Percentiles rank a stretch among this genome's conserved stretches.
Evolutionary conservation across 2,329 filamentous ascomycete genomes (phyloP).

Genomic region (Xylariaceae sp.): DNA sequence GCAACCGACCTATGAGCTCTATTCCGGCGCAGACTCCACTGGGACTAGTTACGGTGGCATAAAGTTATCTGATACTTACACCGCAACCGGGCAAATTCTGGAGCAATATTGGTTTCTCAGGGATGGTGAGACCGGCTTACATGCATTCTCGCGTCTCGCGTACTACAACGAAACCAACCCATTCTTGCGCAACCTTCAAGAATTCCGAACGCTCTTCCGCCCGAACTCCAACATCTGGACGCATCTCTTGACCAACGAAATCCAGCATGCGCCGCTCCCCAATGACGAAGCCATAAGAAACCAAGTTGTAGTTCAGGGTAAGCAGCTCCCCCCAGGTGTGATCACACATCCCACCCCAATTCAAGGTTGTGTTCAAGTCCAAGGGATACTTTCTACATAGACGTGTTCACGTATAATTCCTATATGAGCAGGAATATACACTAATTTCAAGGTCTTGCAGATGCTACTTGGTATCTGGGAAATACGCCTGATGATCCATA

Average conservation of each 20-base stretch:
- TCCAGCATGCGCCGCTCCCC: conserved; percentile 57
- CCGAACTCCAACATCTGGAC: conserved; percentile 64
- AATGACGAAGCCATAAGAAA: conserved; percentile 44
- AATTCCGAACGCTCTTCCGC: conserved; percentile 63
- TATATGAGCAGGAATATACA: conserved; percentile 2
- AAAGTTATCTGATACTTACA: conserved; percentile 61
- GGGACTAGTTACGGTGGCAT: conserved; percentile 60
- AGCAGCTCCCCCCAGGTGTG: conserved; percentile 10
- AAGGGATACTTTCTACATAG: conserved; percentile 10
- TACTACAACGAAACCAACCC: conserved; percentile 62
- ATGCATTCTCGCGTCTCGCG: conserved; percentile 61
- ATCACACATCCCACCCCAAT: conserved; percentile 9
- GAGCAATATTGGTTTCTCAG: conserved; percentile 68
- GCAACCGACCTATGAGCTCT: conserved; percentile 51
- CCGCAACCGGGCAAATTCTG: conserved; percentile 58
- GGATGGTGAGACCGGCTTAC: conserved; percentile 64
- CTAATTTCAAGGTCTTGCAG: conserved; percentile 32
- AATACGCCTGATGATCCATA: conserved; percentile 58
- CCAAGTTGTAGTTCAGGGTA: conserved; percentile 54
- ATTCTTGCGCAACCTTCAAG: conserved; percentile 60
- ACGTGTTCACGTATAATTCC: conserved; percentile 4
- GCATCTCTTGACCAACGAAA: conserved; percentile 60
- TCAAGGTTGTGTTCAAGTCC: conserved; percentile 13
- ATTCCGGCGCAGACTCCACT: conserved; percentile 52
- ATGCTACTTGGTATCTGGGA: conserved; percentile 65